phyloP scores from a whole-genome alignment of 176 grass and related monocot genomes.

The Hordeum marinum region DNA sequence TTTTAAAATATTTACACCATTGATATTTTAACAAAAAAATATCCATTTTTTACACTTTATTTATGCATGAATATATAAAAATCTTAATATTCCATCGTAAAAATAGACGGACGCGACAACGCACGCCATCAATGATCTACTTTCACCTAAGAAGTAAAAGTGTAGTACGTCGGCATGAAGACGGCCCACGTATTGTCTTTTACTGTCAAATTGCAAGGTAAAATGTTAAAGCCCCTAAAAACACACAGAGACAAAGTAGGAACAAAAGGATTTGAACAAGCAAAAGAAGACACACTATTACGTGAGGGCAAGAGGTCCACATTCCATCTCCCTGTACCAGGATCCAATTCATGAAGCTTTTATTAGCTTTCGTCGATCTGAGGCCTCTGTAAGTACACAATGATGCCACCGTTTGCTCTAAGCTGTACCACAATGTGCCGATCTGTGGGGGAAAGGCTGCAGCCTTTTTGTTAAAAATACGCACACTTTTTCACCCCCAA shows the following conservation, averaged over 20 bases:
- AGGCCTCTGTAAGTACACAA: constrained; percentile 8
- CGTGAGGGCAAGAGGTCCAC: not conserved
- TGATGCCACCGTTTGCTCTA: constrained; percentile 21
- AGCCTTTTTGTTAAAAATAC: constrained; percentile 20
- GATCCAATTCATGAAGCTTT: constrained; percentile 32
- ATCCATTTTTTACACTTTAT: no score
- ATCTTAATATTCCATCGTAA: no score
- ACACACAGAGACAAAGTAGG: not conserved
- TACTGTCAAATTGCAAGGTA: not conserved
- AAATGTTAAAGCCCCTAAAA: not conserved
- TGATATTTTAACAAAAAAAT: no score
- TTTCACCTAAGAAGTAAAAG: not conserved
- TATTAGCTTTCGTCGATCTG: constrained; percentile 11
- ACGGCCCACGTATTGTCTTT: not conserved
- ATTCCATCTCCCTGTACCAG: constrained; percentile 12
- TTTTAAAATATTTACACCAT: no score
- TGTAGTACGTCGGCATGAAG: not conserved
- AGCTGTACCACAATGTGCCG: constrained; percentile 12
- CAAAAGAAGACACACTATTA: constrained; percentile 10
- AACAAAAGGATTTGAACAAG: constrained; percentile 34
- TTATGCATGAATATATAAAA: no score
- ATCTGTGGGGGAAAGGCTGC: not conserved
- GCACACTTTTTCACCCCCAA: not conserved
- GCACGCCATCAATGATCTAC: no score
- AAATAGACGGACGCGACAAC: no score